Base-by-base conservation (phyloP, 2,329 filamentous ascomycete species). In the Talaromyces sp. region DNA sequence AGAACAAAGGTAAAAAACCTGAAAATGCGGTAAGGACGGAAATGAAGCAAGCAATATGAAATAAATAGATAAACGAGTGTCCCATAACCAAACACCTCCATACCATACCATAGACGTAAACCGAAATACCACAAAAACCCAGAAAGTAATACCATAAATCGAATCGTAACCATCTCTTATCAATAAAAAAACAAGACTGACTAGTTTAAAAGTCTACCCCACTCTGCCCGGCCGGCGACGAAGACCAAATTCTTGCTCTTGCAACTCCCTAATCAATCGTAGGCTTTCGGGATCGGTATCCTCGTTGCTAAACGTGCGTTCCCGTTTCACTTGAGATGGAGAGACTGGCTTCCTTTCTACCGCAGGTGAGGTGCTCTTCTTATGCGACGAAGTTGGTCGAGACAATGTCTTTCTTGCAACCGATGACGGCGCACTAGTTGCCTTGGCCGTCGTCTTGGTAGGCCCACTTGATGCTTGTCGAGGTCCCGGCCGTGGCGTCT, bases 241-340 rank as follows among this genome's bases (percentile, higher is more conserved):
- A 55, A 80, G 67, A 24, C 77, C 75, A 57, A 78, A 78, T 27
- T 80, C 77, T 59, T 77, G 73, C 64, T 78, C 77, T 61, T 79
- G 77, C 32, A 80, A 64, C 66, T 78, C 75, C 60, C 75, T 73
- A 54, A 79, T 79, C 53, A 79, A 63, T 55, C 72, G 74, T 63
- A 79, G 64, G 56, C 75, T 79, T 59, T 79, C 77, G 8, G 72
- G 71, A 64, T 80, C 77, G 3, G 58, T 52, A 24, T 72, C 71
- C 29, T 69, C 67, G 19, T 75, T 70, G n/a, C 64, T 56, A 38
- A 67, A 64, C 43, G 59, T 46, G 49, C 66, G 67, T 7, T 72
- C 67, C 50, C 69, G 66, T 53, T 72, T 72, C 24, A 58, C 49
- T 57, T 59, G 60, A 56, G 13, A 13, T 52, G 56, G 29, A 52